Conservation (phyloP, 192 early-diverging fungal genomes). For the Mortierella antarctica region DNA sequence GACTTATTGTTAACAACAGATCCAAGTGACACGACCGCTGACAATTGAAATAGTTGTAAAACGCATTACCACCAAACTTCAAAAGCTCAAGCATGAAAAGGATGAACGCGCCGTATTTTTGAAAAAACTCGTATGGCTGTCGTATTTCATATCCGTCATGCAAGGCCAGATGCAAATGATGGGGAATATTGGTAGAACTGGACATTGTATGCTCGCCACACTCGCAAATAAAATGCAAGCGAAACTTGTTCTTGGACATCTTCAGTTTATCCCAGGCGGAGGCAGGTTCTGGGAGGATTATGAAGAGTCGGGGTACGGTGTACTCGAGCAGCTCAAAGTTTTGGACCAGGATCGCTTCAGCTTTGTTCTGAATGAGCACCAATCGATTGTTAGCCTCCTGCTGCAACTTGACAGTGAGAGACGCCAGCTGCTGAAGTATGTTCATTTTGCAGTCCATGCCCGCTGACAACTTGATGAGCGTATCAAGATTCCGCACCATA, state of each 20-base stretch:
- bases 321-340: conserved; percentile 5
- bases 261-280: not conserved
- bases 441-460: not conserved
- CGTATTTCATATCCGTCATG: not conserved
- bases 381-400: not conserved
- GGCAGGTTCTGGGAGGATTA: not conserved
- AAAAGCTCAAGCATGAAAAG: not conserved
- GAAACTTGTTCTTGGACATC: not conserved
- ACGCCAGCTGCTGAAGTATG: not conserved
- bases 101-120: conserved; percentile 5
- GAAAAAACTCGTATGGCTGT: not conserved
- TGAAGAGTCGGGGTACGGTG: conserved; percentile 6
- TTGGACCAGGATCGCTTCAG: conserved; percentile 1
- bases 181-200: not conserved
- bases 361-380: not conserved
- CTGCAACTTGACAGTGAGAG: not conserved
- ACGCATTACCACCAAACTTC: not conserved
- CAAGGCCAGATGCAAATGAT: conserved; percentile 1
- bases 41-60: too few relatives aligned
- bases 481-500: not conserved
- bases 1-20: too few relatives aligned
- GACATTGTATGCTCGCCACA: conserved; percentile 1
- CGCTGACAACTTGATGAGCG: not conserved
- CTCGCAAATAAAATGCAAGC: conserved; percentile 10
- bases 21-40: too few relatives aligned